These are phyloP conservation scores for Cicer cuneatum DNA, from an alignment of 306 rosid species.

Conservation along the genomic window DNA sequence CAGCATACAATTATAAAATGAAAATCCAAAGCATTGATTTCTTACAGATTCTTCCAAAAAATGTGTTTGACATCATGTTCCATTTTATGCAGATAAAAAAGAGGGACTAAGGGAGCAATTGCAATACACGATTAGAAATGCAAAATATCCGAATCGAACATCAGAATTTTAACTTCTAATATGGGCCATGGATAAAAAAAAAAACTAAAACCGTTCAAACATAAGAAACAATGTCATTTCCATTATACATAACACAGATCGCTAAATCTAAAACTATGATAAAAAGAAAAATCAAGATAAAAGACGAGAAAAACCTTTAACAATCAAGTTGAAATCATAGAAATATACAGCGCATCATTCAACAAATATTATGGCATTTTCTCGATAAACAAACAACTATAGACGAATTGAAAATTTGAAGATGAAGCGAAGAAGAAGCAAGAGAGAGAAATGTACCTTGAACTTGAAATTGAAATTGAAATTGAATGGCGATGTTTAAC, in stretches of 20 bases:
- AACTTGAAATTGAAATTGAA: neutral
- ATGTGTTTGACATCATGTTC: neutral
- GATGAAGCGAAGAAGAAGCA: neutral
- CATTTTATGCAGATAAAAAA: neutral
- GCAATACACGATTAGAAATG: slow-evolving; percentile 28
- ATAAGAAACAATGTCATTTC: slow-evolving; percentile 21
- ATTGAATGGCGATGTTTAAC: slow-evolving; percentile 5
- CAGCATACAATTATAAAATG: slow-evolving; percentile 31
- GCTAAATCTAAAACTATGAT: slow-evolving; percentile 9
- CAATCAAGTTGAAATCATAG: slow-evolving; percentile 5
- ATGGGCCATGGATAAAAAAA: neutral
- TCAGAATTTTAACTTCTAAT: neutral
- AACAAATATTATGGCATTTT: slow-evolving; percentile 31
- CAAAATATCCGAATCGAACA: slow-evolving; percentile 16
- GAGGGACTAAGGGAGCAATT: neutral
- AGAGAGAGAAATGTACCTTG: neutral
- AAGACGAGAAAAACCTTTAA: slow-evolving; percentile 20
- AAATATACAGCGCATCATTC: neutral
- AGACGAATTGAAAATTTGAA: neutral
- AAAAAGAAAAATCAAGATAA: slow-evolving; percentile 28
- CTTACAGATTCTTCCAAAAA: slow-evolving; percentile 9
- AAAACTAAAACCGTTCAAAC: neutral
- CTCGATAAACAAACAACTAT: slow-evolving; percentile 24
- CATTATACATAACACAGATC: slow-evolving; percentile 2
- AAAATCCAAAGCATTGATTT: slow-evolving; percentile 22